Conservation (phyloP, 495 filamentous ascomycete species). For the Aspergillus affinis region DNA sequence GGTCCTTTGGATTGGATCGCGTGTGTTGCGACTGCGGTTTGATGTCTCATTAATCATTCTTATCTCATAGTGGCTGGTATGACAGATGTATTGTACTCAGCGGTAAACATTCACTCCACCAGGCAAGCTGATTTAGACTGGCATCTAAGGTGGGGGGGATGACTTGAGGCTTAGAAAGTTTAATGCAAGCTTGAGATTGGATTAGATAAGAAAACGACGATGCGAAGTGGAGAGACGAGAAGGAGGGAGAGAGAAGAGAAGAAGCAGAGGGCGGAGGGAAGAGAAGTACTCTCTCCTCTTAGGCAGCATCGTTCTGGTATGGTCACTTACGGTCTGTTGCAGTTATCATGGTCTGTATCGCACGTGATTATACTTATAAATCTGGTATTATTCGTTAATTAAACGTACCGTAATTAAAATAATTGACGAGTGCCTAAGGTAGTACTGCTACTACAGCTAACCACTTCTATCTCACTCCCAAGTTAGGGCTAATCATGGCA, state of each 20-base stretch:
- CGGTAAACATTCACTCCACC: background rate
- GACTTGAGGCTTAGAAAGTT: background rate
- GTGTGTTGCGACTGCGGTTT: background rate
- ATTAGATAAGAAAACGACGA: background rate
- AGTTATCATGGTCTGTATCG: background rate
- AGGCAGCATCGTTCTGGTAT: conserved; percentile 3
- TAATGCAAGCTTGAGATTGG: background rate
- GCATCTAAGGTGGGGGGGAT: background rate
- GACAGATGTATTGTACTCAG: background rate
- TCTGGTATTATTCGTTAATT: background rate
- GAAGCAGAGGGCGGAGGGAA: background rate
- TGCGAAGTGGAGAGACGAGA: background rate
- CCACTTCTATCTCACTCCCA: background rate
- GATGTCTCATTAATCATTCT: background rate
- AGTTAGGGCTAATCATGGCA: background rate
- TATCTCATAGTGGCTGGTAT: background rate
- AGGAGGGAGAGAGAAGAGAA: background rate
- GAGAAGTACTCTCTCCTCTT: background rate
- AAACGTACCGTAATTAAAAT: background rate
- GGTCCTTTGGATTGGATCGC: background rate
- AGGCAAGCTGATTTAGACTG: background rate
- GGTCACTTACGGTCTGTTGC: background rate
- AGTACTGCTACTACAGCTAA: background rate
- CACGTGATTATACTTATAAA: background rate
- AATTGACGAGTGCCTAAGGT: background rate